phyloP scores from a whole-genome alignment of 306 rosid species.

The Rosa multiflora region DNA sequence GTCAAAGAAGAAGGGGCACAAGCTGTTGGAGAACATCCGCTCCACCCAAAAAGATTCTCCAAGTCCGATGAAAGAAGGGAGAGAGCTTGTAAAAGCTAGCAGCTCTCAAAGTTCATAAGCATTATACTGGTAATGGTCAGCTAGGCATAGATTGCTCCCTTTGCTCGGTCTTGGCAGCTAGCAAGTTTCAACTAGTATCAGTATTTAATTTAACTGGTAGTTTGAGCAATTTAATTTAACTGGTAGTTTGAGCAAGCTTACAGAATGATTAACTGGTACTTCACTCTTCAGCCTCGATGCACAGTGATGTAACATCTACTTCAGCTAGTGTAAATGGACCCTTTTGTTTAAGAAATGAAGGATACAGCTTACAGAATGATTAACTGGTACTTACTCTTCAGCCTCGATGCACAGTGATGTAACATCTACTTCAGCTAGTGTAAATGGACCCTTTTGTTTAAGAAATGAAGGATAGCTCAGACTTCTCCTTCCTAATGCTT shows the following conservation, averaged over 20 bases:
- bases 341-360: background rate
- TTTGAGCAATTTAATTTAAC: background rate
- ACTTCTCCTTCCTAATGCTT: background rate
- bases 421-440: background rate
- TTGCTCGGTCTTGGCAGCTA: background rate
- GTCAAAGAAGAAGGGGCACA: background rate
- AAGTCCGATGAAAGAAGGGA: background rate
- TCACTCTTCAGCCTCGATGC: background rate
- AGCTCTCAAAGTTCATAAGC: background rate
- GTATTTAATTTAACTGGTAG: background rate
- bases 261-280: background rate
- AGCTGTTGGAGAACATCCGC: background rate
- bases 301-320: background rate
- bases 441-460: background rate
- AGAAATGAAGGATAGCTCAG: background rate
- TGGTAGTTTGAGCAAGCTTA: background rate
- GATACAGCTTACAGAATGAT: no score
- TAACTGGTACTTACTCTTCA: background rate
- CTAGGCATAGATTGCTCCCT: background rate
- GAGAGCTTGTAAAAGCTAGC: background rate
- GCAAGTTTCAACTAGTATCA: background rate
- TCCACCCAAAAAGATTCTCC: background rate
- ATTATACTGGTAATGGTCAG: background rate
- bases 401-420: background rate
- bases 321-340: background rate